Evolutionary conservation across 2,329 filamentous ascomycete genomes (phyloP), one percentile per base, ranked within the genome.

Genomic region (Tolypocladium tundrense): DNA sequence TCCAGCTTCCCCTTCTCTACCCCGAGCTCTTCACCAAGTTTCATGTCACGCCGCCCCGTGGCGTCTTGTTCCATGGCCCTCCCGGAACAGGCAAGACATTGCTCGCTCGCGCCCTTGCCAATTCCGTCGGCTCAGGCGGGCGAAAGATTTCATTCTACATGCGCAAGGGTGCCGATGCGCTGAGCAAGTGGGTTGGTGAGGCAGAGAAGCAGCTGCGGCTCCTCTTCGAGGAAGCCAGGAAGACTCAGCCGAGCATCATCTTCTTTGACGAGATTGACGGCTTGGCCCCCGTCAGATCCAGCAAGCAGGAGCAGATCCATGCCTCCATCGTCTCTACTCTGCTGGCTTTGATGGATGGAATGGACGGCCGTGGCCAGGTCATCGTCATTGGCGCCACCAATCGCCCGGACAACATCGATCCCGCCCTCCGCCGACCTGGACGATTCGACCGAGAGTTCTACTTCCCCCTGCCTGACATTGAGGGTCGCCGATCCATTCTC

Each of bases 241-340:
- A 91, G 71, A 97, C 88, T 1, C 94, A 99, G 68, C 94, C 94
- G 0, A 97, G 93, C 71, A 99, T 99, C 73, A 99, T 99, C 71
- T 99, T 99, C 77, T 97, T 99, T 66, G 94, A 99, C 70, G 94
- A 99, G 72, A 99, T 99, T 64, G 94, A 99, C 74, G 94, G 94
- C 57, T 80, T 99, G 62, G 94, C 94, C 3, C 95, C 94, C 55
- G 94, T 97, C 40, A 84, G 94, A 65, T 97, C 94, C 14, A 97
- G 93, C 73, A 97, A 97, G 72, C 93, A 97, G 74, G 94, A 99
- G 70, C 94, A 99, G 73, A 97, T 97, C 60, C 94, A 99, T 73
- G 91, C 94, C 7, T 97, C 93, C 2, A 99, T 99, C 62, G 93
- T 97, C 16, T 95, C 92, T 1, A 97, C 92, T 1, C 76, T 97